phyloP scores from a whole-genome alignment of 345 rosid genomes.

The Brassica nigra region DNA sequence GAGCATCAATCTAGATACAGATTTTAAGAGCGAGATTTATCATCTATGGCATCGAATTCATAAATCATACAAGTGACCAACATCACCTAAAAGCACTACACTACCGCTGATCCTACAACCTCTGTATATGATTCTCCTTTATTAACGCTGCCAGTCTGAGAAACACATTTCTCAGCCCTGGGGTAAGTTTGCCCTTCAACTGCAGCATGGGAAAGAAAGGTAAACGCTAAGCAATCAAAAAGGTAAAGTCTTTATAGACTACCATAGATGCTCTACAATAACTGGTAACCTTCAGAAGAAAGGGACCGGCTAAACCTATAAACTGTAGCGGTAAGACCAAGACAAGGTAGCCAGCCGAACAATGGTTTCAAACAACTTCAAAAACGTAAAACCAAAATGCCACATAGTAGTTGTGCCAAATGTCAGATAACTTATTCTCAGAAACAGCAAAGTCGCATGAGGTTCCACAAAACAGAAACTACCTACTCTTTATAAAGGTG shows the following conservation, averaged over 20 bases:
- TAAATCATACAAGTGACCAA: not conserved
- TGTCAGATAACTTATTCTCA: not conserved
- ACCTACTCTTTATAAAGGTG: not conserved
- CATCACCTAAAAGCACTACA: not conserved
- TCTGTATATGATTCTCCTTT: not conserved
- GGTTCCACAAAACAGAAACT: not conserved
- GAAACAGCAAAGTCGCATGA: not conserved
- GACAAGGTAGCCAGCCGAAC: not conserved
- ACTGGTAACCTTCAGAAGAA: not conserved
- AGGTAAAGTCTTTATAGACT: not conserved
- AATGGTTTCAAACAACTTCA: not conserved
- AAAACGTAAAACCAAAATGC: not conserved
- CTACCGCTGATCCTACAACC: slow-evolving; percentile 1
- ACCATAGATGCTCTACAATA: not conserved
- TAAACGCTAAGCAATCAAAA: not conserved
- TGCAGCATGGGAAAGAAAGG: not conserved
- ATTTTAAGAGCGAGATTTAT: not conserved
- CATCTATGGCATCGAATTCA: not conserved
- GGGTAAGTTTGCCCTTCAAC: not conserved
- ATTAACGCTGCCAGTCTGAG: not conserved
- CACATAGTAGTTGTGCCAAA: not conserved
- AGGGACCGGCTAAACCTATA: not conserved
- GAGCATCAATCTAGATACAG: too few species aligned
- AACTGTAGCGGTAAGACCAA: not conserved
- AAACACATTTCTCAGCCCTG: not conserved